Conservation (phyloP, 495 filamentous ascomycete species). For the Clohesyomyces aquaticus region DNA sequence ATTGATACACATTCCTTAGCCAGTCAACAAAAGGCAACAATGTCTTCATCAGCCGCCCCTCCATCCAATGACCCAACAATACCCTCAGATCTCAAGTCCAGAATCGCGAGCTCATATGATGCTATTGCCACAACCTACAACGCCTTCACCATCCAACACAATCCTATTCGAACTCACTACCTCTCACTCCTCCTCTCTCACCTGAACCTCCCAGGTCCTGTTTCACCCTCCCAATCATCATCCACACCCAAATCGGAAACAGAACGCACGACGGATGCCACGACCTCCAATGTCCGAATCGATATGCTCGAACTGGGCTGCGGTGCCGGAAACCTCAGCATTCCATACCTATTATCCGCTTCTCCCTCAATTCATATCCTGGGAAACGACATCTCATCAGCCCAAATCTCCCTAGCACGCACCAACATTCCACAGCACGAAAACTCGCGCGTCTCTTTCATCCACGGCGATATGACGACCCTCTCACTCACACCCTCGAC, state of each 20-base stretch:
- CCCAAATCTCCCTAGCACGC: conserved; percentile 50
- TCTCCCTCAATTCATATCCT: neutral
- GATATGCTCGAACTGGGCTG: conserved; percentile 8
- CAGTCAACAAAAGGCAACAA: no score
- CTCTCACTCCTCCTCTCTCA: conserved; percentile 2
- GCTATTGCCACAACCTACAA: conserved; percentile 49
- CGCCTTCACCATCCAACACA: conserved; percentile 45
- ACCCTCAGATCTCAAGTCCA: conserved; percentile 34
- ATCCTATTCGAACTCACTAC: conserved; percentile 45
- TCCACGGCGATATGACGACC: conserved; percentile 52
- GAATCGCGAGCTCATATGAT: conserved; percentile 48
- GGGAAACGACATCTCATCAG: conserved; percentile 42
- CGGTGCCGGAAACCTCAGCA: neutral
- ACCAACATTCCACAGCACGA: conserved; percentile 45
- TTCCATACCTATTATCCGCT: neutral
- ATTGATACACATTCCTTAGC: no score
- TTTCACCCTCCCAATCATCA: no score
- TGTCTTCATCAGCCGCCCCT: no score
- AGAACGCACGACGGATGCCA: no score
- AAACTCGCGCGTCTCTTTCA: conserved; percentile 21
- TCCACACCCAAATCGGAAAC: no score
- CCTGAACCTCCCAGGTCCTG: neutral
- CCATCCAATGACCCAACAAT: no score
- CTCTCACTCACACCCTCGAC: conserved; percentile 42
- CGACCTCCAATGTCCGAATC: conserved; percentile 1